Conservation (phyloP, 1,139 yeast species). For the Geotrichum cucujoidarum region DNA sequence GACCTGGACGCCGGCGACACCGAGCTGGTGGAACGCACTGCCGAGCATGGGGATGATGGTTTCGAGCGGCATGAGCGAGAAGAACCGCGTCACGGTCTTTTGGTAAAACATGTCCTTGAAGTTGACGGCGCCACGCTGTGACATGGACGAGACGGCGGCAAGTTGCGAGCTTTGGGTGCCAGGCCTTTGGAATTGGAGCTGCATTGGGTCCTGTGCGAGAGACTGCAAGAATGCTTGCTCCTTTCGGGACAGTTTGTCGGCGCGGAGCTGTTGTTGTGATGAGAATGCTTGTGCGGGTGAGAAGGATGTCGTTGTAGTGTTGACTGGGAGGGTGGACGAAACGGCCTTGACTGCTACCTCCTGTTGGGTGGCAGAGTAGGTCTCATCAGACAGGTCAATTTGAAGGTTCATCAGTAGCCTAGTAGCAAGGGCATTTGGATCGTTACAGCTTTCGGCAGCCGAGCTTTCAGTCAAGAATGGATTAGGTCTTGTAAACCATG, state of each 20-base stretch:
- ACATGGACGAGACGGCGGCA: constrained; percentile 28
- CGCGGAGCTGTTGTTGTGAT: constrained; percentile 23
- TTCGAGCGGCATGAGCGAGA: constrained; percentile 43
- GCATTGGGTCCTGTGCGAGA: constrained; percentile 46
- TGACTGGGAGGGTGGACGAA: constrained; percentile 3
- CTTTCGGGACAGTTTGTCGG: constrained; percentile 21
- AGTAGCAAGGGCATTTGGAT: constrained; percentile 48
- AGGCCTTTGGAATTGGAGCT: constrained; percentile 41
- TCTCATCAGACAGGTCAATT: constrained; percentile 25
- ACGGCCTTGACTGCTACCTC: not conserved
- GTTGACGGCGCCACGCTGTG: constrained; percentile 29
- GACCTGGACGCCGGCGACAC: constrained; percentile 31
- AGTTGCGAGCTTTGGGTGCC: constrained; percentile 22
- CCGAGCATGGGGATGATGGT: constrained; percentile 41
- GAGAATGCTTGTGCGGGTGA: constrained; percentile 3
- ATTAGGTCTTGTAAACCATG: constrained; percentile 48
- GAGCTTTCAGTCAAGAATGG: constrained; percentile 43
- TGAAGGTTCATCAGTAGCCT: constrained; percentile 43
- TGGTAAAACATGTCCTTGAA: constrained; percentile 37
- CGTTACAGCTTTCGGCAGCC: constrained; percentile 40
- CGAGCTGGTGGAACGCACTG: constrained; percentile 41
- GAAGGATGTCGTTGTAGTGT: not conserved
- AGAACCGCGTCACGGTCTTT: constrained; percentile 48
- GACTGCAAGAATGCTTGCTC: constrained; percentile 37
- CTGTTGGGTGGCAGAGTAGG: constrained; percentile 19